Evolutionary conservation across 306 rosid species (phyloP).

Genomic region (Delonix regia): DNA sequence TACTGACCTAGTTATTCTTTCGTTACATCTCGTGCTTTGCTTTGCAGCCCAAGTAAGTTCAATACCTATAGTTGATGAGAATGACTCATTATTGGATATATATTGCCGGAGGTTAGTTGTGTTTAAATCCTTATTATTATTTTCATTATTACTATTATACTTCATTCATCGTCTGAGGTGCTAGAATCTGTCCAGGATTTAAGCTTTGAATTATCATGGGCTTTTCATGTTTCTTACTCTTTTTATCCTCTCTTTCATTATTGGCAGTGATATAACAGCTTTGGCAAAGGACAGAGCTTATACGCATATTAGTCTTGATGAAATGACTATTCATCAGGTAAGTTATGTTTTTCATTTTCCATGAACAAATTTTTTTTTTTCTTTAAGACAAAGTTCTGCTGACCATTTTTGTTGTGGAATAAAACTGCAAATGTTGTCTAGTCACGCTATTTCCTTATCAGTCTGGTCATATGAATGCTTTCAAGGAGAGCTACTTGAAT

Average conservation of each 20-base stretch:
- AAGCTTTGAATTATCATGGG: constrained; percentile 19
- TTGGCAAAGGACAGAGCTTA: constrained; percentile 96
- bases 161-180: constrained; percentile 20
- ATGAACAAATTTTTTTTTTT: neutral
- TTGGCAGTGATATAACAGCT: constrained; percentile 90
- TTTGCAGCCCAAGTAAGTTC: constrained; percentile 92
- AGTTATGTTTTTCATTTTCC: constrained; percentile 4
- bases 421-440: neutral
- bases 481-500: neutral
- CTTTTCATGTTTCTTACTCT: constrained; percentile 35
- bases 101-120: constrained; percentile 95
- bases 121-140: neutral
- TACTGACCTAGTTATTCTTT: neutral
- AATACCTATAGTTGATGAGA: constrained; percentile 90
- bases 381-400: constrained; percentile 1
- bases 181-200: constrained; percentile 20
- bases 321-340: constrained; percentile 93
- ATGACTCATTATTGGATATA: constrained; percentile 84
- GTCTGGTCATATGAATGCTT: constrained; percentile 3
- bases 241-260: constrained; percentile 18
- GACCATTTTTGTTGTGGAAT: constrained; percentile 6
- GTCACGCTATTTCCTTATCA: constrained; percentile 4
- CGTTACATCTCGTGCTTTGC: constrained; percentile 26
- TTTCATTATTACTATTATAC: neutral
- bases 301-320: constrained; percentile 85